A percentile compares a stretch with the other conserved stretches of the same genome.
Evolutionary conservation across 805 yeast genomes (phyloP).

Genomic region (Spathaspora girioi): DNA sequence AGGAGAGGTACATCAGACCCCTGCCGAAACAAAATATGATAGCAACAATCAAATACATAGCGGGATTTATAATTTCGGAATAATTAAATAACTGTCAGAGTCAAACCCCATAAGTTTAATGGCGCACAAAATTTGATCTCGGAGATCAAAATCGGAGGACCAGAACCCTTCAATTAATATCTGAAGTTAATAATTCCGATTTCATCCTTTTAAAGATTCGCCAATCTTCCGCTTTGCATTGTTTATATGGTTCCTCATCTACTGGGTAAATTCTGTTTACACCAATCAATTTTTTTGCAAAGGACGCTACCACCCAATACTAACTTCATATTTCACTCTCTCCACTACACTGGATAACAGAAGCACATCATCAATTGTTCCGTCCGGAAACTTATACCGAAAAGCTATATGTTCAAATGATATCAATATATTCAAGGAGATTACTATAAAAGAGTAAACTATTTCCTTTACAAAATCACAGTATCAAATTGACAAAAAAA

Average conservation of each 20-base stretch:
- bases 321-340: too few relatives aligned
- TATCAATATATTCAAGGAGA: neutral
- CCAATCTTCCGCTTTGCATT: too few relatives aligned
- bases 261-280: too few relatives aligned
- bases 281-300: too few relatives aligned
- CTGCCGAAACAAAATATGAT: too few relatives aligned
- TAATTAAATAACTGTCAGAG: neutral
- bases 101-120: neutral
- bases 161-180: neutral
- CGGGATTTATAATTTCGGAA: neutral
- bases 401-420: neutral
- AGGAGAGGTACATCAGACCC: too few relatives aligned
- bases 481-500: neutral
- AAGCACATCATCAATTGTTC: neutral
- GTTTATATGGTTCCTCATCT: too few relatives aligned
- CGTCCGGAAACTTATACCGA: neutral
- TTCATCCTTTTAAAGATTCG: neutral
- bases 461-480: neutral
- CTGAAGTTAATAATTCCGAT: neutral
- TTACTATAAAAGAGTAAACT: neutral
- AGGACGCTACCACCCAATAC: too few relatives aligned
- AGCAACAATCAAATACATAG: neutral
- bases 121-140: neutral
- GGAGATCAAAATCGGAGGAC: neutral
- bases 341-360: neutral